A percentile compares a stretch with the other conserved stretches of the same genome.
Evolutionary conservation across 148 eudicot genomes (phyloP).

Genomic region (Cornus suecica): DNA sequence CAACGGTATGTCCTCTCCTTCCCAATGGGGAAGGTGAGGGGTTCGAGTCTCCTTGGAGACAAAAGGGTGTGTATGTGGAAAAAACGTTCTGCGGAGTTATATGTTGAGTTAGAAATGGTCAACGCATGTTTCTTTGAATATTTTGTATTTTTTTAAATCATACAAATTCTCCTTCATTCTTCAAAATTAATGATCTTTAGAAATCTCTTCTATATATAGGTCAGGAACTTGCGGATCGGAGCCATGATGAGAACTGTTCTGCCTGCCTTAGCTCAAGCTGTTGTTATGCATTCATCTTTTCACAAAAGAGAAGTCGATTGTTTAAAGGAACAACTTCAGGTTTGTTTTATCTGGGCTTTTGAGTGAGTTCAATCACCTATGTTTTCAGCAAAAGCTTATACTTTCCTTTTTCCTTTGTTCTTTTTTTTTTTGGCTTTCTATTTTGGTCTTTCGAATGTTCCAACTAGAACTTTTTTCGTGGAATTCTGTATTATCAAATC

Average conservation of each 20-base stretch:
- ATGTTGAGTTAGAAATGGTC: conserved; percentile 1
- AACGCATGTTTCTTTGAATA: neutral
- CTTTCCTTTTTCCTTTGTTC: no score
- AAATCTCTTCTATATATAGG: conserved; percentile 36
- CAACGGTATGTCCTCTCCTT: no score
- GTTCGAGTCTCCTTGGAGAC: no score
- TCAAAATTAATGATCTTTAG: neutral
- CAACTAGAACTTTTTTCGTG: neutral
- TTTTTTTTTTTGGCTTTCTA: neutral
- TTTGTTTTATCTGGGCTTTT: conserved; percentile 21
- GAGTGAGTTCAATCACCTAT: neutral
- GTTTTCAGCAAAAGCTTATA: neutral
- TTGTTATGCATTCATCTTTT: conserved; percentile 56
- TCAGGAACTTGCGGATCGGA: conserved; percentile 92
- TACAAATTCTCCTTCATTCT: neutral
- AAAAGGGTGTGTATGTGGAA: no score
- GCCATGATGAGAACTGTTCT: conserved; percentile 96
- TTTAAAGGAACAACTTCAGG: conserved; percentile 75
- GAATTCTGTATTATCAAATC: neutral
- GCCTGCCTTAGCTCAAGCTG: conserved; percentile 98
- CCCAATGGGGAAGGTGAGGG: no score
- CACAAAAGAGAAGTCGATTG: conserved; percentile 34
- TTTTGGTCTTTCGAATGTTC: neutral
- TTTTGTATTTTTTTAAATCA: neutral
- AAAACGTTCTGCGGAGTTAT: neutral